phyloP scores from a whole-genome alignment of 108 stramenopile species.

The Seminavis robusta region DNA sequence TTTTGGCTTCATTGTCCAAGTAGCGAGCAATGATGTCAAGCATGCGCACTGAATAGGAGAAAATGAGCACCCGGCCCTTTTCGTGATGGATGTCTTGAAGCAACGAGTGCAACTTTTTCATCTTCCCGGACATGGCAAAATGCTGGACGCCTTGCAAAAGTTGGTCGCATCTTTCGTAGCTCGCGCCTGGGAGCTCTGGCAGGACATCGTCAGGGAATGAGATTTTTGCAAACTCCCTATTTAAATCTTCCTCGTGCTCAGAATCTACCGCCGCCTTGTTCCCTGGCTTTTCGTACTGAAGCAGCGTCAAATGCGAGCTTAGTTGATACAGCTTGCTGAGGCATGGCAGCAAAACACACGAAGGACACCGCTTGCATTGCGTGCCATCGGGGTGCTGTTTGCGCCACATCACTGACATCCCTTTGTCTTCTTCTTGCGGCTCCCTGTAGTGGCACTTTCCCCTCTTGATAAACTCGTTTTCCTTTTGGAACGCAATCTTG shows the following conservation, averaged over 20 bases:
- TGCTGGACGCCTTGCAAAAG: constrained; percentile 79
- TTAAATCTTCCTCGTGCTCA: constrained; percentile 24
- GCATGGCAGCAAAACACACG: constrained; percentile 56
- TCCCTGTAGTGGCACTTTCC: constrained; percentile 56
- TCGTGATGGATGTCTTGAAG: constrained; percentile 33
- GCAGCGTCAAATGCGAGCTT: constrained; percentile 64
- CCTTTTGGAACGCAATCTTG: constrained; percentile 58
- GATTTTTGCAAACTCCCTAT: constrained; percentile 74
- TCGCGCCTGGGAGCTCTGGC: constrained; percentile 48
- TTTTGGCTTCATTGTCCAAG: no score
- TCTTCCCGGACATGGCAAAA: constrained; percentile 74
- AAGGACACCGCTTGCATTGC: constrained; percentile 53
- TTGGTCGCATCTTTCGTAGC: constrained; percentile 48
- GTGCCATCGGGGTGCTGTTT: constrained; percentile 28
- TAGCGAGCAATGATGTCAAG: constrained; percentile 84
- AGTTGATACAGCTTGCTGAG: constrained; percentile 52
- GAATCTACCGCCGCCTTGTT: constrained; percentile 3
- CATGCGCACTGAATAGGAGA: constrained; percentile 88
- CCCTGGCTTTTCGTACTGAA: constrained; percentile 56
- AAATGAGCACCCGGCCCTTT: constrained; percentile 69
- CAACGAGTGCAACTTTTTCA: constrained; percentile 54
- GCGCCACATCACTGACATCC: constrained; percentile 63
- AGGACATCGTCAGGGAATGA: constrained; percentile 60
- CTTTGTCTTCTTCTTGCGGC: constrained; percentile 36
- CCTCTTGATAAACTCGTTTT: constrained; percentile 43